Evolutionary conservation across 768 basidiomycete species (phyloP), one percentile per base, ranked within the genome.

Genomic region (Suillus luteus): DNA sequence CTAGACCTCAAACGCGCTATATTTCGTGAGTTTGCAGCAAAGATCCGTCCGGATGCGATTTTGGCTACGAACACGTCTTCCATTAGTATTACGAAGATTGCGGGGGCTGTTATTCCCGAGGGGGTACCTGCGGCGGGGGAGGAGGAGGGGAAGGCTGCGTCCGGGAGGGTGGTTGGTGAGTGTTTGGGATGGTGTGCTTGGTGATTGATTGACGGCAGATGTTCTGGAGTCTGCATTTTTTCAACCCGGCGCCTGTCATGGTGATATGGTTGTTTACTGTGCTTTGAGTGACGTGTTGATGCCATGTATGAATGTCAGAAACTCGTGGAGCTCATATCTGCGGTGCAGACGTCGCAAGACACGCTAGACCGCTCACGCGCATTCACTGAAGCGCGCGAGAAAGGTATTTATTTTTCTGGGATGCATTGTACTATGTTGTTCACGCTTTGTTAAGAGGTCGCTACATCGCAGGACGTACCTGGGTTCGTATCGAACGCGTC

Each of bases 211-310:
- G 15, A 40, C 40, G 35, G 61, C 41, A 62, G 49, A 64, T 33
- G 35, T 35, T 49, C 46, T 12, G 59, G 93, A 93, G 89, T 14
- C 79, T 96, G 48, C 95, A 96, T 74, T 97, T 95, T 81, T 96
- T 97, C 80, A 96, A 98, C 71, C 96, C 96, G 5, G 96, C 97
- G 5, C 96, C 96, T 3, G 92, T 96, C 38, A 97, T 96, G 95
- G 92, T 93, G 85, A 67, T 55, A 14, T 22, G n/a, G 10, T 52
- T 52, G 19, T 10, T 58, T 9, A 35, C 11, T 54, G 33, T 35
- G 19, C 40, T 5, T 41, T 19, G 44, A 62, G 11, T 44, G 11
- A 9, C 9, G 17, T 58, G 11, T 31, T 58, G 24, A 58, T 24
- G 8, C 5, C 22, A 24, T 55, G 9, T 14, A 19, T 27, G 24